phyloP scores from a whole-genome alignment of 2,329 filamentous ascomycete genomes.

The Elsinoe arachidis region DNA sequence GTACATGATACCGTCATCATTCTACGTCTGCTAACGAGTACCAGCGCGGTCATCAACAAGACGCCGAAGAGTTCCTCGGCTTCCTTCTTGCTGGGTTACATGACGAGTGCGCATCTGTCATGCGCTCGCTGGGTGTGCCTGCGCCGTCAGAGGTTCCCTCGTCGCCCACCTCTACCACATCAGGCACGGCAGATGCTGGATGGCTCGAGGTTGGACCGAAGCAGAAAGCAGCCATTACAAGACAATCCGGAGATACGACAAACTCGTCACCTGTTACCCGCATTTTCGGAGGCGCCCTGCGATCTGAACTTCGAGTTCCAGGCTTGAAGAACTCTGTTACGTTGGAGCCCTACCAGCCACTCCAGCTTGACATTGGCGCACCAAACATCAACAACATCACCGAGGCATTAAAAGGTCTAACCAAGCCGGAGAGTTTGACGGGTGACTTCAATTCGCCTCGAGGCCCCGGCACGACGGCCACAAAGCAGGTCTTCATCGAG shows the following conservation, averaged over 20 bases:
- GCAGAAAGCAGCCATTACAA: slow-evolving; percentile 77
- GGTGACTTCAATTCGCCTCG: slow-evolving; percentile 75
- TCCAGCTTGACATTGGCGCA: slow-evolving; percentile 89
- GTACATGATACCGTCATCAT: slow-evolving; percentile 24
- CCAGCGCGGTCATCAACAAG: slow-evolving; percentile 88
- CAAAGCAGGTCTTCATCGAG: slow-evolving; percentile 93
- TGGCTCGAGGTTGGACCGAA: slow-evolving; percentile 94
- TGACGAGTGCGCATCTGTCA: slow-evolving; percentile 77
- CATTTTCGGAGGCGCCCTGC: slow-evolving; percentile 85
- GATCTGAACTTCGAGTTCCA: slow-evolving; percentile 80
- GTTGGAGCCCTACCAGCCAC: slow-evolving; percentile 82
- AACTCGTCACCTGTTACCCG: slow-evolving; percentile 73
- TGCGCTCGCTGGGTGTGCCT: slow-evolving; percentile 40
- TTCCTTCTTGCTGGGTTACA: slow-evolving; percentile 88
- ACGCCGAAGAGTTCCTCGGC: slow-evolving; percentile 92
- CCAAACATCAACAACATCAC: slow-evolving; percentile 81
- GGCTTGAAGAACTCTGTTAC: slow-evolving; percentile 87
- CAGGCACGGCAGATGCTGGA: slow-evolving; percentile 45
- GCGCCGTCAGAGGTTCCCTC: slow-evolving; percentile 21
- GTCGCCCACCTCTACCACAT: slow-evolving; percentile 38
- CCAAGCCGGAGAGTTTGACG: slow-evolving; percentile 73
- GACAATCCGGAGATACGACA: slow-evolving; percentile 59
- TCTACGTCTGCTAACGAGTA: slow-evolving; percentile 22
- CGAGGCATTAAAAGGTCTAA: slow-evolving; percentile 79
- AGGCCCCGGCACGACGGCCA: slow-evolving; percentile 67